Evolutionary conservation across 371 early-diverging fungal species (phyloP), one percentile per base, ranked within the genome.

Genomic region (Mucor plumbeus): DNA sequence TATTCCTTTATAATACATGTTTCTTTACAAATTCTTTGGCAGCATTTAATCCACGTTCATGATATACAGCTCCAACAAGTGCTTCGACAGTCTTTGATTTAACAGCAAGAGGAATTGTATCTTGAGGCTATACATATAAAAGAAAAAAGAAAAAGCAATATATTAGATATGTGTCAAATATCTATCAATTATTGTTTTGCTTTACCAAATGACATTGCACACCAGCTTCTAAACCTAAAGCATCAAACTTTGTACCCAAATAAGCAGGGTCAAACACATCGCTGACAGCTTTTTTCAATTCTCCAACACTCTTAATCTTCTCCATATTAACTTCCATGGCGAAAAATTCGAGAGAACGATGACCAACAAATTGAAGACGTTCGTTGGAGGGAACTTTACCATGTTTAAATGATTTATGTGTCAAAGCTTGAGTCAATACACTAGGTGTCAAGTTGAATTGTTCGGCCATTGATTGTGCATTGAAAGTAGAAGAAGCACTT

Each of bases 391-490:
- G 85, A 4, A 81, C 74, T 44, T 64, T 80, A 31, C 85, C 88
- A 48, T 90, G 87, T 63, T 84, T 78, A 65, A 73, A 89, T 9
- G 92, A 91, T 75, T 84, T 86, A 73, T 94, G 92, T 21, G 93
- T 93, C 62, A 92, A 71, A 14, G 90, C 88, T 59, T 85, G 90
- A 10, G 59, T 60, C 31, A 73, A 66, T 10, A 57, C 61, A 48
- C n/a, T 61, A 7, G 73, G 73, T 60, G 69, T 59, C 54, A 73
- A 48, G 44, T 62, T 50, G 39, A 73, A 61, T 63, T 65, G 44
- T 7, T 61, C 56, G 38, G 73, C 73, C 9, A 56, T 57, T 44
- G 63, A 33, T 58, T 73, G 38, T 17, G 62, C 41, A 26, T 73
- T 64, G 50, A 72, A 70, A 5, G 62, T 55, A 50, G 70, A 43